Conservation (phyloP, 192 early-diverging fungal species). For the Coemansia sp. region DNA sequence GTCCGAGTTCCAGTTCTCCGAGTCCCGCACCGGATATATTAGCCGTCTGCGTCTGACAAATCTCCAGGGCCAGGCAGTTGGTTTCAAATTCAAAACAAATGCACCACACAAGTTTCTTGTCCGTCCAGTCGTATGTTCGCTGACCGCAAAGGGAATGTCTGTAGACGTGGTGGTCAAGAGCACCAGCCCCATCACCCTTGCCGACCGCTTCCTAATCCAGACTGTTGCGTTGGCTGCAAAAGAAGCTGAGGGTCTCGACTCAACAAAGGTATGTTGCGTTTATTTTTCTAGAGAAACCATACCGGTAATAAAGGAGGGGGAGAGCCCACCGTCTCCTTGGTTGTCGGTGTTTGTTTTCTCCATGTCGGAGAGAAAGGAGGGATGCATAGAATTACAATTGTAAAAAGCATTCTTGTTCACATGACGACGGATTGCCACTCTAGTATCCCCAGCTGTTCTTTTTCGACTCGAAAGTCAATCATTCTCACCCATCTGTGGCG, state of each 20-base stretch:
- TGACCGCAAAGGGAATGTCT: conserved; percentile 43
- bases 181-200: conserved; percentile 45
- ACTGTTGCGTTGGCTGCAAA: conserved; percentile 52
- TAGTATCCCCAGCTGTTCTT: no score
- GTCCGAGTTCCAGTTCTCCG: conserved; percentile 55
- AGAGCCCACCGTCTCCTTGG: no score
- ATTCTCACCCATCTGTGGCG: background rate
- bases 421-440: background rate
- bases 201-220: conserved; percentile 60
- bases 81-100: conserved; percentile 64
- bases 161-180: conserved; percentile 57
- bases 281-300: background rate
- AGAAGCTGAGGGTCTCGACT: conserved; percentile 49
- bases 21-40: conserved; percentile 46
- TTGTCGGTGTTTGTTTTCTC: no score
- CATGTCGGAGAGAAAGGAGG: background rate
- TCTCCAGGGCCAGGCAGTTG: conserved; percentile 49
- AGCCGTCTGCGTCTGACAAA: conserved; percentile 53
- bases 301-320: no score
- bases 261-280: conserved; percentile 56
- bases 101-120: conserved; percentile 61
- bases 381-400: background rate
- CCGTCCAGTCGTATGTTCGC: conserved; percentile 55
- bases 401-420: no score
- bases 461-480: no score